Evolutionary conservation across 768 basidiomycete species (phyloP).

Genomic region (Asterophora parasitica): DNA sequence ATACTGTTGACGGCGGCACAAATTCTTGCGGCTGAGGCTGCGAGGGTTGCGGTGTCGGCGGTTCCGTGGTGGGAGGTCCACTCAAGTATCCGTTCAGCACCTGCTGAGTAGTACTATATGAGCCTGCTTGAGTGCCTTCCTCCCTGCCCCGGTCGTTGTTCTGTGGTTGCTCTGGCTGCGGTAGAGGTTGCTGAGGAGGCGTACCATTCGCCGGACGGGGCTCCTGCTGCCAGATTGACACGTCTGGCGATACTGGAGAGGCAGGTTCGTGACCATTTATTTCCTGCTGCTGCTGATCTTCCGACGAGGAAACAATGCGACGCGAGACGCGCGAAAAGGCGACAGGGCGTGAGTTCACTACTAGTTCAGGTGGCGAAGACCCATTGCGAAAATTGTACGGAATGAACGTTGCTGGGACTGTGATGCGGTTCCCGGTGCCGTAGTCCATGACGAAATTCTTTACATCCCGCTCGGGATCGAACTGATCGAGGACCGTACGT

Average conservation of each 20-base stretch:
- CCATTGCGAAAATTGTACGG: constrained; percentile 46
- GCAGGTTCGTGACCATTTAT: constrained; percentile 18
- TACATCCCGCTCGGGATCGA: constrained; percentile 82
- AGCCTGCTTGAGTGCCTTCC: background rate
- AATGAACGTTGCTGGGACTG: constrained; percentile 71
- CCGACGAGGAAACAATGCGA: constrained; percentile 16
- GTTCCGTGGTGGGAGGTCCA: constrained; percentile 20
- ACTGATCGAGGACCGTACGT: constrained; percentile 77
- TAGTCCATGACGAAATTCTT: constrained; percentile 82
- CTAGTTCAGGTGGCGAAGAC: constrained; percentile 16
- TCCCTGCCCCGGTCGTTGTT: constrained; percentile 17
- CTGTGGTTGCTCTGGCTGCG: background rate
- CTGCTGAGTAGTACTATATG: constrained; percentile 1
- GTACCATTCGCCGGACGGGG: background rate
- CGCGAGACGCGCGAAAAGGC: constrained; percentile 28
- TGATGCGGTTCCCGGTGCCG: constrained; percentile 81
- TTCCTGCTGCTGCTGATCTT: constrained; percentile 15
- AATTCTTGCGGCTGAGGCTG: constrained; percentile 26
- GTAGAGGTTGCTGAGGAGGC: background rate
- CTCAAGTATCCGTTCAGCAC: constrained; percentile 30
- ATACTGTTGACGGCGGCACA: constrained; percentile 1
- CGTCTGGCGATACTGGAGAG: constrained; percentile 48
- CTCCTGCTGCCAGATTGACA: constrained; percentile 16
- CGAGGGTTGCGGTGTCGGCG: constrained; percentile 7
- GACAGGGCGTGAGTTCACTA: constrained; percentile 21